These are phyloP conservation scores for Papiliotrema nemorosa DNA, from an alignment of 1,284 basidiomycete genomes.

Conservation along the genomic window DNA sequence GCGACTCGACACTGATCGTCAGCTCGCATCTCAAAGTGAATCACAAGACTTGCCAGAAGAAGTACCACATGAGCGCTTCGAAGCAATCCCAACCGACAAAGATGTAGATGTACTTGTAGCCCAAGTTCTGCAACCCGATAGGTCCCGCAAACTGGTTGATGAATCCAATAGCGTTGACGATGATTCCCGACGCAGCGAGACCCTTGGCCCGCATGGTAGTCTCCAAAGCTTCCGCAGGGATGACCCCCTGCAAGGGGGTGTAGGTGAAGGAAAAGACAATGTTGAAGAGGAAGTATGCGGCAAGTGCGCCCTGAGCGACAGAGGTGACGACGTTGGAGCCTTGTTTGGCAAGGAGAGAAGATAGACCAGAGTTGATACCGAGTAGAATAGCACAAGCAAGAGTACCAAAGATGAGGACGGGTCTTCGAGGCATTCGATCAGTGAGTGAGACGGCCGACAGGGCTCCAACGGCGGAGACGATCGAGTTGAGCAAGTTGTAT, in stretches of 20 bases:
- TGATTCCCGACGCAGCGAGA: slow-evolving; percentile 52
- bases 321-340: slow-evolving; percentile 7
- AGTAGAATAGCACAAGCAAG: slow-evolving; percentile 28
- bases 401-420: slow-evolving; percentile 34
- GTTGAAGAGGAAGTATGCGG: slow-evolving; percentile 49
- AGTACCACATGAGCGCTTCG: slow-evolving; percentile 45
- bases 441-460: slow-evolving; percentile 35
- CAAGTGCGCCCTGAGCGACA: slow-evolving; percentile 47
- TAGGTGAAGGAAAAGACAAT: slow-evolving; percentile 33
- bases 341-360: slow-evolving; percentile 25
- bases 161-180: slow-evolving; percentile 55
- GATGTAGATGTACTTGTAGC: slow-evolving; percentile 35
- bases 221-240: slow-evolving; percentile 58
- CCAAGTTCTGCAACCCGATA: slow-evolving; percentile 54
- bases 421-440: slow-evolving; percentile 32
- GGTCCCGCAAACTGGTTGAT: slow-evolving; percentile 52
- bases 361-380: slow-evolving; percentile 38
- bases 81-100: slow-evolving; percentile 44
- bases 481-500: slow-evolving; percentile 58
- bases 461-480: slow-evolving; percentile 57
- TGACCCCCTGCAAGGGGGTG: slow-evolving; percentile 54
- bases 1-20: slow-evolving; percentile 41
- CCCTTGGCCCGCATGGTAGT: slow-evolving; percentile 61
- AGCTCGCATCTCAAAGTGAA: background rate
- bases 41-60: slow-evolving; percentile 26